Evolutionary conservation across 2,329 filamentous ascomycete genomes (phyloP), one percentile per base, ranked within the genome.

Genomic region (Dryadomyces sulphureus): DNA sequence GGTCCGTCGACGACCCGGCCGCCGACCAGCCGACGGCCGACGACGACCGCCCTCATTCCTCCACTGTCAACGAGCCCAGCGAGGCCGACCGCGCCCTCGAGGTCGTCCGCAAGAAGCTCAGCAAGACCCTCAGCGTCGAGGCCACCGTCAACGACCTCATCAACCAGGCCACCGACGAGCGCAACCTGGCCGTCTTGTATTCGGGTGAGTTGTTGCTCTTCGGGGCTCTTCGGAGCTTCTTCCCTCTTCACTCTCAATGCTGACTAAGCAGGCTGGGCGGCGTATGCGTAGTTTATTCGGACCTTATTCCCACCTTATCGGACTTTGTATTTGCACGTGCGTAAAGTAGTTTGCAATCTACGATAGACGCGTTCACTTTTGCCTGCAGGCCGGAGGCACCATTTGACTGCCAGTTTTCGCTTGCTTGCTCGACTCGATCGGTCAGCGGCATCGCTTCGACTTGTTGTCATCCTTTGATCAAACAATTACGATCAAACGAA

Each of bases 61-160:
- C n/a, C 25, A 2, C 19, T 20, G 65, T 70, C 38, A 78, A 78
- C 49, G 73, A 78, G 59, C 72, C 62, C 2, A 74, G 71, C 22
- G 93, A 98, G 63, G 93, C 92, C 2, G 89, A 94, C 52, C 73
- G 93, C 48, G 92, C 93, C 1, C 69, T 99, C 47, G 86, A 88
- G 48, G 84, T 96, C 20, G 92, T 99, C 47, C 79, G 85, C 59
- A 96, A 95, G 75, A 99, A 99, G 67, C 64, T 99, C 54, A 85
- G 83, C 52, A 94, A 94, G 70, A 89, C 85, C 2, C 63, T 98
- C 59, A 98, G 90, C 60, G 90, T 94, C 17, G 85, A 84, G 46
- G 93, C 92, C 3, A 95, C 88, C 14, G 92, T 98, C 45, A 96
- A 95, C 57, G 92, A 98, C 59, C 65, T 98, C 52, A 98, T 98